phyloP scores from a whole-genome alignment of 1,284 basidiomycete genomes.

The Sporisorium graminicola region DNA sequence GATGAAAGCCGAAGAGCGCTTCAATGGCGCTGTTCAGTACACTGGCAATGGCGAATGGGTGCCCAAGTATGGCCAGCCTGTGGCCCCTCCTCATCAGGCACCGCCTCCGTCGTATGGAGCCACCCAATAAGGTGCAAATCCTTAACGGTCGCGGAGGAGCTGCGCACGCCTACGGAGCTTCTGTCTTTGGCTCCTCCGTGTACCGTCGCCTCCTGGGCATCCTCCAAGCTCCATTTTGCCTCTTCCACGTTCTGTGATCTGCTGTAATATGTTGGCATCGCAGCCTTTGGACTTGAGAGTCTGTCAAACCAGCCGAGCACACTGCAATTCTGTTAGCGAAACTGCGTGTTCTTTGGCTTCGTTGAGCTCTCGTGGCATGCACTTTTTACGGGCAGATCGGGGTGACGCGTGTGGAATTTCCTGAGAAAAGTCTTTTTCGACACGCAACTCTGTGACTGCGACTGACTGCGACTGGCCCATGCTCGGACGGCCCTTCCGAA shows the following conservation, averaged over 20 bases:
- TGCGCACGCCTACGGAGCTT: no score
- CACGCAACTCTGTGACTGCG: no score
- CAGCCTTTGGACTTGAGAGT: not conserved
- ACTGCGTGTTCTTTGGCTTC: not conserved
- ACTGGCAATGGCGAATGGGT: slow-evolving; percentile 56
- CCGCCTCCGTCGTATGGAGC: slow-evolving; percentile 47
- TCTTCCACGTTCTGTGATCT: not conserved
- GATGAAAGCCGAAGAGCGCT: slow-evolving; percentile 59
- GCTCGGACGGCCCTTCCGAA: not conserved
- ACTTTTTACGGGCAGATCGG: slow-evolving; percentile 1
- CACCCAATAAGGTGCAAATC: slow-evolving; percentile 13
- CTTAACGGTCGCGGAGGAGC: no score
- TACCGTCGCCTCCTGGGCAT: not conserved
- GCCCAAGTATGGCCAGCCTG: slow-evolving; percentile 31
- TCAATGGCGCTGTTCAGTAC: slow-evolving; percentile 47
- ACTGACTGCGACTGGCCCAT: slow-evolving; percentile 2
- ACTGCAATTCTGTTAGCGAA: not conserved
- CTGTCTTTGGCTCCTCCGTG: no score
- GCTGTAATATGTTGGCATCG: not conserved
- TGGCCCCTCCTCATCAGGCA: slow-evolving; percentile 20
- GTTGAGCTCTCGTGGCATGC: no score
- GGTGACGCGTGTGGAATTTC: not conserved
- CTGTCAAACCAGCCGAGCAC: not conserved
- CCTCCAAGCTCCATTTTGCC: not conserved
- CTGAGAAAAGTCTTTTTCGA: not conserved